These are phyloP conservation scores for Rubroboletus satanas DNA, from an alignment of 768 basidiomycete genomes.

Conservation along the genomic window DNA sequence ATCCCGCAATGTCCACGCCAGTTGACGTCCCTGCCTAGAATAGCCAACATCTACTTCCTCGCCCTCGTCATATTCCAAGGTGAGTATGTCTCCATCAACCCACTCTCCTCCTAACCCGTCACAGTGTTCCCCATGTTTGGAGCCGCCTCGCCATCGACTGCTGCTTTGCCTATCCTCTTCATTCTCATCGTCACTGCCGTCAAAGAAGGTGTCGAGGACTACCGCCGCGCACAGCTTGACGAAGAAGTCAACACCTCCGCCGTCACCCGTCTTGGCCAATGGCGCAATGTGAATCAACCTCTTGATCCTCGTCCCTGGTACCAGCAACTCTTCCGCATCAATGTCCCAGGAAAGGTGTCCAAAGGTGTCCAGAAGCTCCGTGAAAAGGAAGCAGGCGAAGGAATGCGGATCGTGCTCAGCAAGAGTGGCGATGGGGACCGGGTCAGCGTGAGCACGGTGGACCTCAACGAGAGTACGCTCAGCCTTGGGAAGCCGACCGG, in stretches of 20 bases:
- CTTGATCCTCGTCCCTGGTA: slow-evolving; percentile 71
- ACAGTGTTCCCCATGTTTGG: slow-evolving; percentile 90
- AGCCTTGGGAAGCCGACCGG: slow-evolving; percentile 37
- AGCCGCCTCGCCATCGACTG: slow-evolving; percentile 74
- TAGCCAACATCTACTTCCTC: slow-evolving; percentile 93
- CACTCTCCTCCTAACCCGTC: slow-evolving; percentile 8
- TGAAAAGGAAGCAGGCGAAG: slow-evolving; percentile 72
- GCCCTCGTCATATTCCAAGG: slow-evolving; percentile 76
- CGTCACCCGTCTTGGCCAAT: slow-evolving; percentile 82
- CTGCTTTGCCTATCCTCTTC: slow-evolving; percentile 82
- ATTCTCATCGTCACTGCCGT: slow-evolving; percentile 86
- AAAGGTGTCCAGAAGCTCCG: slow-evolving; percentile 84
- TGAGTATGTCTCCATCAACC: slow-evolving; percentile 30
- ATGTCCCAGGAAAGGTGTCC: slow-evolving; percentile 70
- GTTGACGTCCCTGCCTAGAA: slow-evolving; percentile 37
- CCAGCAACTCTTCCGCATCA: slow-evolving; percentile 67
- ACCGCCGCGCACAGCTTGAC: slow-evolving; percentile 81
- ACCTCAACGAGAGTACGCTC: slow-evolving; percentile 41
- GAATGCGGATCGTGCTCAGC: slow-evolving; percentile 59
- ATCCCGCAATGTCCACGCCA: background rate
- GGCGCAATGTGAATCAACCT: slow-evolving; percentile 88
- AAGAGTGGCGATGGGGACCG: slow-evolving; percentile 35
- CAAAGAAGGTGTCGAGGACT: slow-evolving; percentile 96
- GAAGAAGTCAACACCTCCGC: slow-evolving; percentile 95
- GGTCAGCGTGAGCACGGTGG: slow-evolving; percentile 43